Conservation (phyloP, 768 basidiomycete species). For the Serendipita vermifera region DNA sequence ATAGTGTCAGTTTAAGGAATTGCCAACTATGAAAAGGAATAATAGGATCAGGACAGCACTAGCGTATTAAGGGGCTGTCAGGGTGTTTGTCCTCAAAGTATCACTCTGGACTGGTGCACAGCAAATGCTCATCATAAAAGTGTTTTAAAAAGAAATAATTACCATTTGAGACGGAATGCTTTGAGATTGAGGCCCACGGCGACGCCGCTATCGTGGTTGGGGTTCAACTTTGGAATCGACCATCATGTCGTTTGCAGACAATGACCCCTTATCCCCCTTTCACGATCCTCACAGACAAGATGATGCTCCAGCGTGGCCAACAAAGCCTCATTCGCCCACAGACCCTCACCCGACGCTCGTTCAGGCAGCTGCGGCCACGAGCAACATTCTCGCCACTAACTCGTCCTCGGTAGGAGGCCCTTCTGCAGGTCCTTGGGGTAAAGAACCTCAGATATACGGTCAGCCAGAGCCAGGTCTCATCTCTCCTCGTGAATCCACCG, state of each 20-base stretch:
- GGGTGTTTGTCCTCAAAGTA: slow-evolving; percentile 2
- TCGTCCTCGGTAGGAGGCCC: slow-evolving; percentile 14
- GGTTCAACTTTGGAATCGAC: not conserved
- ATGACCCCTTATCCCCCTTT: slow-evolving; percentile 6
- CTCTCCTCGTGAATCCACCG: slow-evolving; percentile 52
- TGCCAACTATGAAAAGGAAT: no score
- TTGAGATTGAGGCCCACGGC: no score
- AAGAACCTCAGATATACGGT: slow-evolving; percentile 76
- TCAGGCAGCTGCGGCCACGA: slow-evolving; percentile 41
- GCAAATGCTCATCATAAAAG: slow-evolving; percentile 6
- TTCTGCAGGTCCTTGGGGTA: slow-evolving; percentile 51
- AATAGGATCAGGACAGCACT: slow-evolving; percentile 2
- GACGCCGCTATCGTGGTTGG: not conserved
- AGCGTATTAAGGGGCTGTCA: slow-evolving; percentile 5
- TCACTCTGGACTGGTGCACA: slow-evolving; percentile 8
- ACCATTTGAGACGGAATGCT: no score
- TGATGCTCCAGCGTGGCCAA: slow-evolving; percentile 54
- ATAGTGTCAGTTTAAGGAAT: no score
- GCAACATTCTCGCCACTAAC: slow-evolving; percentile 26
- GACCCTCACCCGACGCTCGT: slow-evolving; percentile 61
- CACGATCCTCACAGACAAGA: slow-evolving; percentile 1
- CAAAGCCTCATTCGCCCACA: slow-evolving; percentile 60
- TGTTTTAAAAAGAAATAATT: no score
- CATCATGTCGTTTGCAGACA: slow-evolving; percentile 3
- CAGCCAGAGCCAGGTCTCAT: slow-evolving; percentile 74